phyloP scores from a whole-genome alignment of 495 filamentous ascomycete genomes.

The Astrothelium macrocarpum region DNA sequence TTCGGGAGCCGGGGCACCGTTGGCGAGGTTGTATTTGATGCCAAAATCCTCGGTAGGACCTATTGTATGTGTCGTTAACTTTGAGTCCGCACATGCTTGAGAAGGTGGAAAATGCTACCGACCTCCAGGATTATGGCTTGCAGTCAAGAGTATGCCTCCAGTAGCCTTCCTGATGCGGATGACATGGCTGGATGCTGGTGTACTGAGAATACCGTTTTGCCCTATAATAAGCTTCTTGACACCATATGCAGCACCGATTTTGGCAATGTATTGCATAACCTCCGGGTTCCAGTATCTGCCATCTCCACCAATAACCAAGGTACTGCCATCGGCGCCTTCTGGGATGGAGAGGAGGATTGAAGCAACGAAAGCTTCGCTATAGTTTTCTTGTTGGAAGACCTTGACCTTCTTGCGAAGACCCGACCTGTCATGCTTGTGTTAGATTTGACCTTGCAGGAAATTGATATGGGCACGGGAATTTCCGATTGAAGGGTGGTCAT shows the following conservation, averaged over 20 bases:
- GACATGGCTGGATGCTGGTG: slow-evolving; percentile 88
- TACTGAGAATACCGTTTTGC: slow-evolving; percentile 91
- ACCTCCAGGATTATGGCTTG: slow-evolving; percentile 97
- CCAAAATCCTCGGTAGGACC: slow-evolving; percentile 91
- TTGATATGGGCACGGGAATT: neutral
- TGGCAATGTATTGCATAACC: slow-evolving; percentile 90
- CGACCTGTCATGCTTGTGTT: slow-evolving; percentile 50
- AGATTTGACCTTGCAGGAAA: slow-evolving; percentile 16
- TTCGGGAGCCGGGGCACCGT: slow-evolving; percentile 91
- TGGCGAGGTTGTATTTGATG: slow-evolving; percentile 98
- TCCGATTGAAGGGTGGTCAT: neutral
- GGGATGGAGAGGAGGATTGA: slow-evolving; percentile 93
- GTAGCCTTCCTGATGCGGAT: slow-evolving; percentile 90
- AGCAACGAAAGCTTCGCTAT: slow-evolving; percentile 90
- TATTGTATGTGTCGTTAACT: slow-evolving; percentile 26
- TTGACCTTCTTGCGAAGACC: slow-evolving; percentile 98
- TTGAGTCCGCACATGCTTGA: neutral
- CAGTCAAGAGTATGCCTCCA: slow-evolving; percentile 91
- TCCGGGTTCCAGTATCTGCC: slow-evolving; percentile 96
- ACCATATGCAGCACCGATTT: slow-evolving; percentile 92
- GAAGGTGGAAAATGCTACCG: slow-evolving; percentile 28
- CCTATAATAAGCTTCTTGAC: slow-evolving; percentile 98
- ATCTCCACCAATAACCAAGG: slow-evolving; percentile 95
- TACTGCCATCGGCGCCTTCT: slow-evolving; percentile 76
- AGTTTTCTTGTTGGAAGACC: slow-evolving; percentile 90